phyloP scores from a whole-genome alignment of 768 basidiomycete genomes.

The Mycena polygramma region DNA sequence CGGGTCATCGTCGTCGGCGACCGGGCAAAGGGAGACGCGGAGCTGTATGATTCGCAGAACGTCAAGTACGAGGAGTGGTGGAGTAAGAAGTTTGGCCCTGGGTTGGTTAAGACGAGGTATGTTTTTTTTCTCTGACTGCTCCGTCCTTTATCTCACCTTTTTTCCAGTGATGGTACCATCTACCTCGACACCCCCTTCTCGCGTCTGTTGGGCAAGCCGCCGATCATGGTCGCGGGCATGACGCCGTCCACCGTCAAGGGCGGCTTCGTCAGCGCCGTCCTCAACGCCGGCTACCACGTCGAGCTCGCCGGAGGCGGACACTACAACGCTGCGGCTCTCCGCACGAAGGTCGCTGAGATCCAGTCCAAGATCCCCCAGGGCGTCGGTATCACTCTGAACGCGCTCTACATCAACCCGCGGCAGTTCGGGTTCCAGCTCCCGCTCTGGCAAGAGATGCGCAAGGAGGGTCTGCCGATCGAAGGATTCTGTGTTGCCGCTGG shows the following conservation, averaged over 20 bases:
- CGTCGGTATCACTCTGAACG: constrained; percentile 93
- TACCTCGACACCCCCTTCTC: constrained; percentile 98
- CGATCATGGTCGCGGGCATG: constrained; percentile 99
- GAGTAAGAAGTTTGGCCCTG: constrained; percentile 89
- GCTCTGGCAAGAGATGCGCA: constrained; percentile 97
- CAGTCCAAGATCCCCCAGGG: constrained; percentile 87
- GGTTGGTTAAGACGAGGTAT: constrained; percentile 90
- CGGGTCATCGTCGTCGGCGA: constrained; percentile 93
- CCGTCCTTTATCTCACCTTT: constrained; percentile 5
- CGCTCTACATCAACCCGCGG: constrained; percentile 97
- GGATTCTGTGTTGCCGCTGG: constrained; percentile 99
- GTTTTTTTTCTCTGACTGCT: constrained; percentile 35
- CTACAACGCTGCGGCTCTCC: constrained; percentile 91
- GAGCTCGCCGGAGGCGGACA: constrained; percentile 99
- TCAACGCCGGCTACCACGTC: constrained; percentile 94
- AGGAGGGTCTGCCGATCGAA: constrained; percentile 95
- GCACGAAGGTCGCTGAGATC: constrained; percentile 93
- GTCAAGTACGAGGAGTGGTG: constrained; percentile 90
- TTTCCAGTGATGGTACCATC: constrained; percentile 86
- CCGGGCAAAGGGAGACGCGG: constrained; percentile 88
- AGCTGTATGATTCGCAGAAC: constrained; percentile 77
- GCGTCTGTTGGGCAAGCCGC: constrained; percentile 94
- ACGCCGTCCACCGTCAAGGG: constrained; percentile 97
- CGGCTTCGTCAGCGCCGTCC: constrained; percentile 93
- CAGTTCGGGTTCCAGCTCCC: constrained; percentile 98